Evolutionary conservation across 2,329 filamentous ascomycete genomes (phyloP), one percentile per base, ranked within the genome.

Genomic region (Sporothrix brasiliensis): DNA sequence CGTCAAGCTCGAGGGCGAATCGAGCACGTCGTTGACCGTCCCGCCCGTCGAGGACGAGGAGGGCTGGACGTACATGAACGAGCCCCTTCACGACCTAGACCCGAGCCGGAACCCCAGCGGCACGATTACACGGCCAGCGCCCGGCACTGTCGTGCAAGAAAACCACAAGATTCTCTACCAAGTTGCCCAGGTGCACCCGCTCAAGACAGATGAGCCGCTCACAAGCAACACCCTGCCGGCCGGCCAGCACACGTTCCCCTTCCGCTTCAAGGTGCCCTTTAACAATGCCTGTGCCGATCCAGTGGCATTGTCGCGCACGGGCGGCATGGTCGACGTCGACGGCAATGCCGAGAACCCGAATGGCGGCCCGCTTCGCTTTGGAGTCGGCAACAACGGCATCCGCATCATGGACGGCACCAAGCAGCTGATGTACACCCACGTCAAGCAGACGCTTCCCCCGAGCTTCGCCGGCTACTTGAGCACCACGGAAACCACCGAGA

Each of bases 381-480:
- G 84, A 16, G 77, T 83, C 70, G 82, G 81, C 39, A 84, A 83
- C 39, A 82, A 81, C 34, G 84, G 85, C 44, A 83, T 89, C 73
- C 83, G 88, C 50, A 83, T 88, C 72, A 88, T 89, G 83, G 86
- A 88, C 74, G 87, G 87, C n/a, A 83, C 84, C 72, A 87, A 85
- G 76, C 88, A 90, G 78, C 79, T 89, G 70, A 84, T 86, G 75
- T 84, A 89, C 66, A 78, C 78, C 52, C 95, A 99, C 81, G 88
- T 95, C 73, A 95, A 91, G 77, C 89, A 89, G 75, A 97, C 94
- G 0, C 84, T 99, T 13, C 95, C 95, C 5, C 95, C 95, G 0
- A 96, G 93, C 4, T 82, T 98, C 69, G 92, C 87, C n/a, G 93
- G 92, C 3, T 94, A 95, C 74, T 92, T 87, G n/a, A 93, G 93